Percentiles rank a stretch among this genome's conserved stretches.
phyloP scores from a whole-genome alignment of 345 rosid genomes.

The Eucalyptus albens region DNA sequence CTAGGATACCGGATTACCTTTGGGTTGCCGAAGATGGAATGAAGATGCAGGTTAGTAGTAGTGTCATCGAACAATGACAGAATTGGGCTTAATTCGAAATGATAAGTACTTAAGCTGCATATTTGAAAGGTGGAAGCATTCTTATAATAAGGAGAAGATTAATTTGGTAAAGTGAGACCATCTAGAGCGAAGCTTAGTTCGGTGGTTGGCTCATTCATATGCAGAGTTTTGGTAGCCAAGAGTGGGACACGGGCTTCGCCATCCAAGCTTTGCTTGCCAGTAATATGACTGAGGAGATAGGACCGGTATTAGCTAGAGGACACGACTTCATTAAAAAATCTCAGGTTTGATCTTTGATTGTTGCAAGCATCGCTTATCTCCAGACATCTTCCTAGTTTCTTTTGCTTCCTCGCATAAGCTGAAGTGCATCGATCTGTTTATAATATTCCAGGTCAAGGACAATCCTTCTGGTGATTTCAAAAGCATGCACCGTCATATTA shows the following conservation, averaged over 20 bases:
- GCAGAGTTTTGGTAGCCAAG: slow-evolving; percentile 56
- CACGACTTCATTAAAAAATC: slow-evolving; percentile 26
- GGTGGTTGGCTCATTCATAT: background rate
- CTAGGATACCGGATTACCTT: too few species aligned
- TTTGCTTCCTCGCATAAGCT: background rate
- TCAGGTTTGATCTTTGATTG: slow-evolving; percentile 13
- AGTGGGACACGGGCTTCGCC: slow-evolving; percentile 39
- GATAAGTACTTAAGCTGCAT: background rate
- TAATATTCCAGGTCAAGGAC: slow-evolving; percentile 5
- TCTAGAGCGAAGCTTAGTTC: background rate
- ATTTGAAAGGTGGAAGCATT: background rate
- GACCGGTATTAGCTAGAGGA: slow-evolving; percentile 14
- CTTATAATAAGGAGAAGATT: background rate
- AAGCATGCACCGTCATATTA: slow-evolving; percentile 20
- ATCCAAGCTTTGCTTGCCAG: slow-evolving; percentile 33
- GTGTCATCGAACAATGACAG: background rate
- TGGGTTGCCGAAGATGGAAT: slow-evolving; percentile 40
- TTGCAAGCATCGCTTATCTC: background rate
- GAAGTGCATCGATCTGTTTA: background rate
- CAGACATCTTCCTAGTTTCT: background rate
- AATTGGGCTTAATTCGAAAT: background rate
- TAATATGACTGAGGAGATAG: slow-evolving; percentile 15
- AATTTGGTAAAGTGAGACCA: background rate
- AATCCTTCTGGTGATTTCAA: slow-evolving; percentile 28
- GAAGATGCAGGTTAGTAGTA: slow-evolving; percentile 31